Evolutionary conservation across 2,329 filamentous ascomycete genomes (phyloP).

Genomic region (Phoma sp.): DNA sequence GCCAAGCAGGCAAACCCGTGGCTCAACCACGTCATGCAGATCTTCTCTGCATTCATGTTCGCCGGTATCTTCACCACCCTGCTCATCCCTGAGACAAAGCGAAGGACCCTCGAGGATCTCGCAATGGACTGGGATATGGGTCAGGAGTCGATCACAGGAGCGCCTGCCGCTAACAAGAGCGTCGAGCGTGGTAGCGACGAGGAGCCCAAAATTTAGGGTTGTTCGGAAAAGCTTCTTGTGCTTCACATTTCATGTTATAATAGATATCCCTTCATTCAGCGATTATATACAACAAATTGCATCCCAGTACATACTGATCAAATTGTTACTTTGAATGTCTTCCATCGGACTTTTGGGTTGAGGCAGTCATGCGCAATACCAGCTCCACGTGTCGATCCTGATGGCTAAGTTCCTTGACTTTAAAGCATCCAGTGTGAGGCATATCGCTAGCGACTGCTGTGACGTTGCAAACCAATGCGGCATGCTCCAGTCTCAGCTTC

Average conservation of each 20-base stretch:
- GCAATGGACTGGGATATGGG: conserved; percentile 53
- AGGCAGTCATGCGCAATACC: too few species aligned
- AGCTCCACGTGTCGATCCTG: too few species aligned
- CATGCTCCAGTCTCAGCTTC: too few species aligned
- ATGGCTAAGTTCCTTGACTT: too few species aligned
- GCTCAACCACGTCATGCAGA: conserved; percentile 77
- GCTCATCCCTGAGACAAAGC: conserved; percentile 79
- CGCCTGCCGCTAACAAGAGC: conserved; percentile 26
- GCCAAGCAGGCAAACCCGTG: conserved; percentile 62
- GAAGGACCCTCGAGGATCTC: conserved; percentile 75
- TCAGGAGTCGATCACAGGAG: conserved; percentile 41
- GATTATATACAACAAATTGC: conserved; percentile 6
- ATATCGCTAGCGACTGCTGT: too few species aligned
- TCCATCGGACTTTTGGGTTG: too few species aligned
- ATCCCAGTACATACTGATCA: not conserved
- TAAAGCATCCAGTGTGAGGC: too few species aligned
- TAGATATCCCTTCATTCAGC: conserved; percentile 14
- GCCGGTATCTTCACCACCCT: conserved; percentile 72
- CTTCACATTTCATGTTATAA: not conserved
- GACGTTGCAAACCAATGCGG: too few species aligned
- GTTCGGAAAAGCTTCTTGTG: not conserved
- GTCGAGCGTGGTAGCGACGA: conserved; percentile 34
- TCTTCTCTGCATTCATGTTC: conserved; percentile 83
- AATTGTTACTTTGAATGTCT: not conserved
- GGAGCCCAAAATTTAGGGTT: conserved; percentile 18